Evolutionary conservation across 2,329 filamentous ascomycete species (phyloP).

Genomic region (Trichoderma harzianum): DNA sequence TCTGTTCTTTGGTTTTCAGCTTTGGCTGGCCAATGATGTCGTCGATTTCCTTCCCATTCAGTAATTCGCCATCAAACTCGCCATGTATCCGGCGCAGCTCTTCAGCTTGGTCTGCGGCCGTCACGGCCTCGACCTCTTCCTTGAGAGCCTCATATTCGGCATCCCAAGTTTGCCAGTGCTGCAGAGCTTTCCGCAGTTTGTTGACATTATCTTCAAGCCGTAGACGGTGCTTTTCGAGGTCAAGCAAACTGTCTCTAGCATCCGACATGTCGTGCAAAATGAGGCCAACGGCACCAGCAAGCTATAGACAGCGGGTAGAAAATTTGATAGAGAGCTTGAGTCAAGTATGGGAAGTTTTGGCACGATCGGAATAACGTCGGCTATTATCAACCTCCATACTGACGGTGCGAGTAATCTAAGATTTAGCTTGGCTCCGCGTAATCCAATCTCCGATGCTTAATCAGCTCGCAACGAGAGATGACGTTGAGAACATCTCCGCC

Average conservation of each 20-base stretch:
- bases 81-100: slow-evolving; percentile 57
- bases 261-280: slow-evolving; percentile 37
- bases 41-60: slow-evolving; percentile 55
- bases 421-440: background rate
- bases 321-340: slow-evolving; percentile 16
- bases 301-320: background rate
- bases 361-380: slow-evolving; percentile 27
- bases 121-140: slow-evolving; percentile 67
- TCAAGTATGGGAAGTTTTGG: background rate
- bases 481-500: background rate
- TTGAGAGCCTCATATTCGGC: slow-evolving; percentile 87
- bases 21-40: slow-evolving; percentile 40
- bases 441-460: background rate
- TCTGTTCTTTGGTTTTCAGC: slow-evolving; percentile 36
- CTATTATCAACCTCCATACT: slow-evolving; percentile 14
- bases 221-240: slow-evolving; percentile 71
- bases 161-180: slow-evolving; percentile 88
- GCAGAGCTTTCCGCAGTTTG: slow-evolving; percentile 69
- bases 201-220: slow-evolving; percentile 71
- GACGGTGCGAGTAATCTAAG: background rate
- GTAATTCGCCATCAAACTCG: slow-evolving; percentile 59
- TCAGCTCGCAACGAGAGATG: background rate
- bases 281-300: background rate
- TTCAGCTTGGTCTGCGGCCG: slow-evolving; percentile 41
- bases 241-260: slow-evolving; percentile 52